Evolutionary conservation across 257 asterid species (phyloP), one percentile per base, ranked within the genome.

Genomic region (Cruciata laevipes): DNA sequence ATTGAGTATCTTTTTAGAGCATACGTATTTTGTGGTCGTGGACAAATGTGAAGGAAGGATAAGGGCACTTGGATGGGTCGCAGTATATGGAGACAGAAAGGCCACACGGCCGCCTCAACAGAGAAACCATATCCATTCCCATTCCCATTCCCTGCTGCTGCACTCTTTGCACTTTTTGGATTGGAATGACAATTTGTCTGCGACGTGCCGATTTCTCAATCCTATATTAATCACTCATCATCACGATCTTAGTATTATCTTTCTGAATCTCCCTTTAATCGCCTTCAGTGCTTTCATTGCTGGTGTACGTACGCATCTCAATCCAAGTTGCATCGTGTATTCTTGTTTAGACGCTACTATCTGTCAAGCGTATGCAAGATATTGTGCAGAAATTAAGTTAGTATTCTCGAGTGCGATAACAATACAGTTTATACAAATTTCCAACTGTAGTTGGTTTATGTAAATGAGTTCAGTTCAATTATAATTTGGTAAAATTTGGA

Each of bases 11-110:
- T 42, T 40, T 40, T 40, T 1, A 12, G 10, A 12, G 12, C 2
- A 8, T 40, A 40, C 17, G 51, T 42, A 20, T 66, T 67, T 51
- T 52, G 3, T 27, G 52, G 27, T 61, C 16, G 65, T 51, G 73
- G 68, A 49, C 68, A 67, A 61, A 35, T 23, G 33, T 24, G 47
- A 37, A 59, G 76, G 5, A 10, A 37, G 42, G 51, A 42, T 11
- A 42, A 42, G 51, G 16, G 51, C 51, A 42, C 51, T 42, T 42
- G 12, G 55, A 47, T 47, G 55, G 55, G 55, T 47, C 55, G 55
- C 55, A 47, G 55, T 14, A 16, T 47, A 0, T 1, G 20, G 55
- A 47, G 55, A 47, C 53, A 47, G 55, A 47, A 16, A 3, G 55
- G 8, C n/a, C 55, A 47, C n/a, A 47, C 5, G 55, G 55, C 55